Percentiles rank a stretch among this genome's conserved stretches.
These are phyloP conservation scores for Pneumocystis oryctolagi DNA, from an alignment of 1,139 yeast species.

Conservation along the genomic window DNA sequence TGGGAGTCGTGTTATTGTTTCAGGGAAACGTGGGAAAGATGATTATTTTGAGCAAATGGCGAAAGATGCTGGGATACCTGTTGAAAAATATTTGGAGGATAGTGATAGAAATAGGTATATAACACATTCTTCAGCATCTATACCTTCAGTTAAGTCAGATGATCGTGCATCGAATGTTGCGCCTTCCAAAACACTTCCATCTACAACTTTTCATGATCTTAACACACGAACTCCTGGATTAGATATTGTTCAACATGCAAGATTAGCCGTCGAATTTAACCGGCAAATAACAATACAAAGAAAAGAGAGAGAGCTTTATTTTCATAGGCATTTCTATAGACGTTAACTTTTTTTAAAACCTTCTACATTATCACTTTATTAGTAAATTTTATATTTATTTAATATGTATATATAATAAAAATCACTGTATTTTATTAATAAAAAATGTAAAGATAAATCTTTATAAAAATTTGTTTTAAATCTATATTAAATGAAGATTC, in stretches of 20 bases:
- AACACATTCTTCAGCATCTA: background rate
- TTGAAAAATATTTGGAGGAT: conserved; percentile 31
- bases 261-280: background rate
- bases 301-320: background rate
- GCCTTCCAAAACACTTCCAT: background rate
- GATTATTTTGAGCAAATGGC: conserved; percentile 69
- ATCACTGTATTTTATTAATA: background rate
- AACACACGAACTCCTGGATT: background rate
- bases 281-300: background rate
- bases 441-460: background rate
- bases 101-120: conserved; percentile 12
- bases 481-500: no score
- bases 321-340: background rate
- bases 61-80: conserved; percentile 41
- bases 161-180: background rate
- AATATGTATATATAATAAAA: background rate
- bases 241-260: background rate
- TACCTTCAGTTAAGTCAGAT: background rate
- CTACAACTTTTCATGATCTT: background rate
- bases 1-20: conserved; percentile 50
- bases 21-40: conserved; percentile 53
- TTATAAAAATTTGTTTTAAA: background rate
- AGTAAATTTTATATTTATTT: background rate
- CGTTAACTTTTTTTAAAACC: background rate
- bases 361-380: background rate